Base-by-base conservation (phyloP, 768 basidiomycete genomes). In the Termitomyces sp. region DNA sequence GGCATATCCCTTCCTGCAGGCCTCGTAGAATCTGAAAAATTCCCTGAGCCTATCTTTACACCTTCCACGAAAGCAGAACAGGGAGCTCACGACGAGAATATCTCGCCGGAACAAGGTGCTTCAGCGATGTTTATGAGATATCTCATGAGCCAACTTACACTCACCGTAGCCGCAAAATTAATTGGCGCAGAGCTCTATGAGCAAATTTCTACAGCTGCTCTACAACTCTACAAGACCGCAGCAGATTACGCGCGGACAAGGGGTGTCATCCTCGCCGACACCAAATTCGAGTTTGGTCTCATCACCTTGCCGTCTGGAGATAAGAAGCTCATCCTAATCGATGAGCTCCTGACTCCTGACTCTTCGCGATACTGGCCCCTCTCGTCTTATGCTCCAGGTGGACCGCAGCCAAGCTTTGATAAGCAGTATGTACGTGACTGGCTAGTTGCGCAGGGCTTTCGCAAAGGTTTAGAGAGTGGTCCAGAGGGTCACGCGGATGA, bases 261-360 rank as follows among this genome's bases (percentile, higher is more conserved):
- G 5, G 95, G 93, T 17, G 77, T 98, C 56, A 97, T 98, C 64
- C 85, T 99, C 44, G 97, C 94, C 23, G 96, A 99, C 71, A 98
- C 95, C 41, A 99, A 99, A 70, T 98, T 98, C 70, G 97, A 98
- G 73, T 99, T 99, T 66, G 97, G 97, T 5, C 81, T 98, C 44
- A 65, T 94, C 48, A 76, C 74, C n/a, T 60, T 49, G n/a, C 48
- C 60, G 0, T 55, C 51, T 14, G 60, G 56, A 12, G 53, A 56
- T 35, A 59, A 76, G 58, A 71, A 82, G 26, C 76, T 98, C 23
- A 90, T 96, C 60, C 81, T 98, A 48, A 87, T 98, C 62, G 97
- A 99, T 70, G 97, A 99, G 68, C 82, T 91, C n/a, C 81, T 99
- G 53, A 98, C 97, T 0, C 95, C 96, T 19, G 97, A 99, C 70